Percentiles rank a stretch among this genome's conserved stretches.
phyloP scores from a whole-genome alignment of 2,329 filamentous ascomycete species.

The Cladosporium sp. region DNA sequence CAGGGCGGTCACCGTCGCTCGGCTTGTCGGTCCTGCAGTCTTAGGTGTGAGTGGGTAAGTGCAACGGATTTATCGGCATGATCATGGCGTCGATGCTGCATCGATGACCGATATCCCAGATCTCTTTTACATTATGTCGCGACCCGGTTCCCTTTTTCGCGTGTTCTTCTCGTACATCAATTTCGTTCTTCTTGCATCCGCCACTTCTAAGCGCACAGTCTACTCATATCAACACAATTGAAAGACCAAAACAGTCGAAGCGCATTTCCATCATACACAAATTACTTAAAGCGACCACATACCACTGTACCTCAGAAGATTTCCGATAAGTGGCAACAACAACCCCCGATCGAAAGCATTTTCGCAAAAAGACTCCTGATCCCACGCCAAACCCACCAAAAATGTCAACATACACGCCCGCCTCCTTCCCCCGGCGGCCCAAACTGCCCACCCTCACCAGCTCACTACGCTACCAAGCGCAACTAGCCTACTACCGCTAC shows the following conservation, averaged over 20 bases:
- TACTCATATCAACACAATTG: too few species aligned
- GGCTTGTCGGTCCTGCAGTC: not conserved
- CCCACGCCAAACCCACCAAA: too few species aligned
- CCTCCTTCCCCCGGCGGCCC: conserved; percentile 21
- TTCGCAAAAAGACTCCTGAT: too few species aligned
- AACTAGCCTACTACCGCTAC: conserved; percentile 27
- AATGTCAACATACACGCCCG: conserved; percentile 26
- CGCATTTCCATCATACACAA: too few species aligned
- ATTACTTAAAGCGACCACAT: too few species aligned
- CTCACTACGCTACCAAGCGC: conserved; percentile 20
- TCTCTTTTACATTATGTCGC: too few species aligned
- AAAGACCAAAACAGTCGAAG: too few species aligned
- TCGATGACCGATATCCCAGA: not conserved
- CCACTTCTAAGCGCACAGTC: too few species aligned
- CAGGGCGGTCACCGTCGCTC: not conserved
- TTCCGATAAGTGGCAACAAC: too few species aligned
- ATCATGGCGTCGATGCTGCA: not conserved
- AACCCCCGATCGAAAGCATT: too few species aligned
- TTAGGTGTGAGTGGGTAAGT: not conserved
- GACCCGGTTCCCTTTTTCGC: not conserved
- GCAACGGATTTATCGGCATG: conserved; percentile 8
- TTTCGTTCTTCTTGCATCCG: not conserved
- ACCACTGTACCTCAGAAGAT: too few species aligned
- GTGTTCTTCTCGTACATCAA: not conserved
- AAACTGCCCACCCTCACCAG: conserved; percentile 19